Evolutionary conservation across 148 eudicot species (phyloP), one percentile per base, ranked within the genome.

Genomic region (Dianthus caryophyllus): DNA sequence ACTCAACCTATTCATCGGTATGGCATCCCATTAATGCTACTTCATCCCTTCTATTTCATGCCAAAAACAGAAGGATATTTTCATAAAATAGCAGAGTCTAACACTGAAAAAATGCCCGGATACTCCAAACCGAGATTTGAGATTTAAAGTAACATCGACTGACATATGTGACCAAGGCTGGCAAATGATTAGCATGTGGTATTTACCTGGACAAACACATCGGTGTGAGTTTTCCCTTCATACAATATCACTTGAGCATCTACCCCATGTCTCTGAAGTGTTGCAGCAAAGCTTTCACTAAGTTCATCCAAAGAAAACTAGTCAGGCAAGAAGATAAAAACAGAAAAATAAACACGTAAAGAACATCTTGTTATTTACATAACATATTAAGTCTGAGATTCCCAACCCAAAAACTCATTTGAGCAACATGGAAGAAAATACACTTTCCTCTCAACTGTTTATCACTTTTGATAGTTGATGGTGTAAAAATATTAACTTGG

Each of bases 211-310:
- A 94, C 85, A 74, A 94, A 90, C 73, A 92, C 74, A 75, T 94
- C 98, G 12, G 98, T 94, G 76, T 94, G 98, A 43, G 96, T 94
- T 75, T 89, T 89, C 25, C 89, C 95, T 74, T 94, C 96, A 58
- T 94, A 94, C 63, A 94, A 62, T 56, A 88, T 74, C 22, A 82
- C 75, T 71, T 88, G 83, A 53, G 98, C 88, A 71, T 88, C 84
- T 7, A 73, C 98, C 70, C 98, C 98, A 52, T 83, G 77, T 71
- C 78, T 77, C 77, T 75, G 85, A 26, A 94, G 97, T 66, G 90
- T 83, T 53, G 81, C 86, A 15, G 88, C 90, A 64, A 94, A 94
- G 70, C 61, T 83, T 68, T 75, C 73, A 50, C 98, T 93, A 87
- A 50, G 74, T 13, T n/a, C n/a, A 46, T 36, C 10, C 24, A 65